Evolutionary conservation across 2,329 filamentous ascomycete genomes (phyloP).

Genomic region (Talaromyces sp.): DNA sequence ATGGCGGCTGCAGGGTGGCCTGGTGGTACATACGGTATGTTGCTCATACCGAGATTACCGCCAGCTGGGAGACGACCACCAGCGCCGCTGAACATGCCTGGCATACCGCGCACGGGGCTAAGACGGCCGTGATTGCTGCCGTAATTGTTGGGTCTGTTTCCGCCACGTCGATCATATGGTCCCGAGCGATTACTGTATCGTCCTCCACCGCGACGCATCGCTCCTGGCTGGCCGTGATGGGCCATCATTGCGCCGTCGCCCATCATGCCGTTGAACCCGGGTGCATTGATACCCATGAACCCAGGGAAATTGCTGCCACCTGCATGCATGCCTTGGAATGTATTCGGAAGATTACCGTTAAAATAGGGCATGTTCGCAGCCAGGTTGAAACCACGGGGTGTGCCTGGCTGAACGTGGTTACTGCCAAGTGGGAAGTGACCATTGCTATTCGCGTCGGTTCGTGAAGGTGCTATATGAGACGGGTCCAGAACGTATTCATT

Average conservation of each 20-base stretch:
- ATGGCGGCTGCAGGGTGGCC: constrained; percentile 39
- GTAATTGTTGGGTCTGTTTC: constrained; percentile 52
- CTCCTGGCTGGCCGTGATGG: constrained; percentile 56
- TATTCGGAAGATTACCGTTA: constrained; percentile 42
- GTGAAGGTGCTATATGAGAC: constrained; percentile 87
- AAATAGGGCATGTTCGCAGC: constrained; percentile 67
- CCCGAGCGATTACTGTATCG: constrained; percentile 64
- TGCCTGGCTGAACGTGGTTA: constrained; percentile 73
- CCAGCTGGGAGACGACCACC: constrained; percentile 34
- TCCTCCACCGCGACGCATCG: constrained; percentile 66
- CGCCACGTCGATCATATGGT: constrained; percentile 67
- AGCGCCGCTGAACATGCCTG: constrained; percentile 35
- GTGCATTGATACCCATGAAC: constrained; percentile 33
- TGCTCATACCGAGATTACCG: constrained; percentile 22
- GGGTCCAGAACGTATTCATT: constrained; percentile 95
- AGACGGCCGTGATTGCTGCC: constrained; percentile 51
- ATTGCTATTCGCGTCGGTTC: constrained; percentile 91
- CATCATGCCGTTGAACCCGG: constrained; percentile 35
- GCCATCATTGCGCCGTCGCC: constrained; percentile 41
- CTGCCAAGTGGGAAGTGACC: constrained; percentile 86
- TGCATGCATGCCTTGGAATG: constrained; percentile 33
- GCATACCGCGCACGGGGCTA: constrained; percentile 39
- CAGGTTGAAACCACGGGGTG: constrained; percentile 87
- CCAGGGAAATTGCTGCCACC: constrained; percentile 32
- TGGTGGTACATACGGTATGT: constrained; percentile 36